Base-by-base conservation (phyloP, 192 early-diverging fungal genomes). In the Rhizoclosmatium globosum region DNA sequence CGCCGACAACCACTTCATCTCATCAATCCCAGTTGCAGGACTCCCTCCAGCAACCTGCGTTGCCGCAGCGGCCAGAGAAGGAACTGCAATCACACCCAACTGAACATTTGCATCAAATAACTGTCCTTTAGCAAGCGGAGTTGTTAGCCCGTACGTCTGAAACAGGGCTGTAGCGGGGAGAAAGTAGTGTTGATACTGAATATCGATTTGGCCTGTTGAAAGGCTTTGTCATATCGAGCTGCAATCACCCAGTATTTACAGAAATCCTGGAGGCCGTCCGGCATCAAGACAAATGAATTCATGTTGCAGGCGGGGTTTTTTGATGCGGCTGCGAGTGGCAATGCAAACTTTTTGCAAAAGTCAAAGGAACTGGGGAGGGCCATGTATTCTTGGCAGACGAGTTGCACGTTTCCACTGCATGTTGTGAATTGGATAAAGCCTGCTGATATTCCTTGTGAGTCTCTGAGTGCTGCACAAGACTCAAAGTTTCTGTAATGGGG, bases 391-490 rank as follows among this genome's bases (percentile, higher is more conserved):
- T 68, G 19, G 71, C 71, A 64, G 17, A 80, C 79, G 48, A 13
- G 15, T 4, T 44, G 46, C 41, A 75, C 23, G 23, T 11, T 71
- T 31, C 79, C 79, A 21, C 65, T 38, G 15, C 68, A 74, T 7
- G 71, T 75, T 31, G 79, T 80, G 50, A 80, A 80, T 60, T 80
- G 79, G 2, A 75, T 80, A n/a, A 80, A 74, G 0, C 79, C 79
- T 17, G 79, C 79, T 15, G 79, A 75, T 39, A 80, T 66, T 31
- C 79, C 79, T 57, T 80, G 71, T 19, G 62, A 56, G 56, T 80
- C 79, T 42, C 46, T 48, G 2, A 64, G 74, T 19, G 60, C 38
- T 7, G 9, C 7, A 21, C 60, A 62, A 39, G 38, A 7, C 4
- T 62, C 38, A 21, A 21, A 62, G 7, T 39, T 21, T 19, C 60